Evolutionary conservation across 2,329 filamentous ascomycete species (phyloP), one percentile per base, ranked within the genome.

Genomic region (Diplodia sapinea): DNA sequence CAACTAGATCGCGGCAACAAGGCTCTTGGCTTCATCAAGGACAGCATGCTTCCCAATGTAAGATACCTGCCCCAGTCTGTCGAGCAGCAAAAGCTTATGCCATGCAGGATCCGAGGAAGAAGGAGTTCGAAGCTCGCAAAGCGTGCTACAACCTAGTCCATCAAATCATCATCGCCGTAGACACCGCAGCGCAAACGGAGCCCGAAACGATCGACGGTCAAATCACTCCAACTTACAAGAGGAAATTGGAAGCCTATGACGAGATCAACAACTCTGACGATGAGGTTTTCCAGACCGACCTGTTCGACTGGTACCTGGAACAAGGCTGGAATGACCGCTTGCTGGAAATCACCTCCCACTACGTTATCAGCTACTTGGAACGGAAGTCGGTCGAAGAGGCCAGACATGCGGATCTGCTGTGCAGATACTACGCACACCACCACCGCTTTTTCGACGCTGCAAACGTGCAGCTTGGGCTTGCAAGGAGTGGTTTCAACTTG

Each of bases 261-360:
- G 91, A 97, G 2, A 93, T 99, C 73, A 92, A 96, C 75, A 87
- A 86, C 68, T 96, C 94, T 0, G 87, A 90, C 15, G 95, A 99
- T 72, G 92, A 97, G 74, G 91, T 97, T 4, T 99, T 99, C 82
- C 91, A 98, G 77, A 96, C 92, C 69, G 93, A 92, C 73, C 85
- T 99, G n/a, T 99, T 97, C 77, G 94, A 97, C 74, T 99, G 95
- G 94, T 99, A 99, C 79, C 89, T 98, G 71, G 81, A 86, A 65
- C 89, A 94, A 76, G 90, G 91, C 20, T 94, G 92, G 88, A 91
- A 88, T 11, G 93, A 97, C 70, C 90, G 93, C 15, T 86, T 99
- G 33, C 86, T 99, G 40, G 88, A 90, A 43, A 93, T 95, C 63
- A 87, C 94, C 68, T 96, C 94, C 5, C 87, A 90, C 0, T 94